Evolutionary conservation across 73 alveolate genomes (phyloP).

Genomic region (Paramecium primaurelia): DNA sequence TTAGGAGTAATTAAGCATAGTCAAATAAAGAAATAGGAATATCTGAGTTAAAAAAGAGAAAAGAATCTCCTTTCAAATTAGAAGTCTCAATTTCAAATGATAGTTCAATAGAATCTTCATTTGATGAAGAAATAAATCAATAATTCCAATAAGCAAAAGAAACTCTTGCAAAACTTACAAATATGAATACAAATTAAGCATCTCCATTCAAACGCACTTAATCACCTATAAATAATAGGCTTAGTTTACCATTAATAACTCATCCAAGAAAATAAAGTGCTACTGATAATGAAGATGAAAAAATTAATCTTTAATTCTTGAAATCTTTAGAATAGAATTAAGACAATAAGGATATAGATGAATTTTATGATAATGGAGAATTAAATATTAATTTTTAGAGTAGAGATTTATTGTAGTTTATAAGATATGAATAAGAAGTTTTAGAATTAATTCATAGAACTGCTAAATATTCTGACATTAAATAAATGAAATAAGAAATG

Average conservation of each 20-base stretch:
- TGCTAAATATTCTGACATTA: background rate
- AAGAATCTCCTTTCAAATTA: background rate
- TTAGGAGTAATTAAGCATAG: background rate
- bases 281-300: conserved; percentile 8
- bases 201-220: background rate
- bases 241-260: background rate
- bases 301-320: background rate
- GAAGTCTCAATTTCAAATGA: background rate
- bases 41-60: background rate
- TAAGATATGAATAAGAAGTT: background rate
- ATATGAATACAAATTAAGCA: background rate
- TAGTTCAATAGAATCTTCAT: background rate
- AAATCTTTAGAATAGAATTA: background rate
- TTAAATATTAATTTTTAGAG: background rate
- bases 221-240: background rate
- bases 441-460: background rate
- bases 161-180: background rate
- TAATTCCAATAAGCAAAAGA: background rate
- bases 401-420: background rate
- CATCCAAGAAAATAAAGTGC: background rate
- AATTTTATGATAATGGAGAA: background rate
- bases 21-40: background rate
- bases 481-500: background rate
- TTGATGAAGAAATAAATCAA: background rate
- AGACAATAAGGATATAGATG: conserved; percentile 16